Conservation (phyloP, 2,329 filamentous ascomycete species). For the Paraphaeosphaeria minitans region DNA sequence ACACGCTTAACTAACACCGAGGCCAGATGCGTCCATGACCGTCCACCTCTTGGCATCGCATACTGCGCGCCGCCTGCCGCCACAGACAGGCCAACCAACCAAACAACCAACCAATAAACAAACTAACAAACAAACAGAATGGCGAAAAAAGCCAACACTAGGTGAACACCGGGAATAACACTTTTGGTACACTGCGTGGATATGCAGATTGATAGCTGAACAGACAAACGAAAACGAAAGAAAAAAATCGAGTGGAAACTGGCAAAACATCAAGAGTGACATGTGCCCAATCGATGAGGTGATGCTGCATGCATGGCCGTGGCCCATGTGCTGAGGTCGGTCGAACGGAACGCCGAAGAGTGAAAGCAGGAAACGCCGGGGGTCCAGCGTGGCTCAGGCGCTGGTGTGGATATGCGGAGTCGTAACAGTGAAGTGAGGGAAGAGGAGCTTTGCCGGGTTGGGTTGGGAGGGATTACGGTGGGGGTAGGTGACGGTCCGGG, state of each 20-base stretch:
- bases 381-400: conserved; percentile 4
- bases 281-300: neutral
- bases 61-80: no score
- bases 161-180: conserved; percentile 6
- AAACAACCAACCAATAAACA: no score
- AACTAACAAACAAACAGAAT: neutral
- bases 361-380: conserved; percentile 6
- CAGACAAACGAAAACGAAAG: no score
- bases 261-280: no score
- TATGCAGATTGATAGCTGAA: conserved; percentile 4
- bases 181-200: conserved; percentile 10
- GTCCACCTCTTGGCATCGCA: neutral
- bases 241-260: no score
- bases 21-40: neutral
- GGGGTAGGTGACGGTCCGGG: no score
- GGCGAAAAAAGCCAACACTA: neutral
- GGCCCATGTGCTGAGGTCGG: neutral
- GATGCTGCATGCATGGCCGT: neutral
- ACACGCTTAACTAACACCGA: conserved; percentile 1
- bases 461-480: no score
- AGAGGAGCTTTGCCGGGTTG: neutral
- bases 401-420: neutral
- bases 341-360: neutral
- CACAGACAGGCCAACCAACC: no score
- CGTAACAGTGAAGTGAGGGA: neutral